Base-by-base conservation (phyloP, 768 basidiomycete species). In the Lactarius trivialis region DNA sequence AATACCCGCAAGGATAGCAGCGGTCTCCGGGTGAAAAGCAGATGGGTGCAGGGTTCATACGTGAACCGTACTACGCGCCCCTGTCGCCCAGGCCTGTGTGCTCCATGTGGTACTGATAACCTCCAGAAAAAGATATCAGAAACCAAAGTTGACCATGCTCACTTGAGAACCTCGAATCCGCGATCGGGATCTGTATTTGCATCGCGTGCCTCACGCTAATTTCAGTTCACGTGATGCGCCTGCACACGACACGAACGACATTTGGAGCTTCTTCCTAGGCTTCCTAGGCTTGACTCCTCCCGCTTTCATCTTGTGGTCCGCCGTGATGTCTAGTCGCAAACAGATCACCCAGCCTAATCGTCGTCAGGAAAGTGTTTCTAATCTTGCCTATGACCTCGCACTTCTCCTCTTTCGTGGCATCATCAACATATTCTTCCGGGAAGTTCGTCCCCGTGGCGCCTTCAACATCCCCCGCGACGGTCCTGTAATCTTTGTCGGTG, bases 351-450 rank as follows among this genome's bases (percentile, higher is more conserved):
- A 55, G 19, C 58, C 62, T 6, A 39, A 24, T 24, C 28, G 32
- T 9, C 1, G 15, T n/a, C 61, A 54, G 41, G 45, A 19, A 14
- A 28, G 55, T 51, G 36, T 56, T 36, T 58, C 64, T 6, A 61
- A 70, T 50, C 36, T 74, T 51, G 66, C 75, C 67, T 94, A 93
- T 71, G 88, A 93, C 71, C 77, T 82, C 39, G 84, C 84, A 53
- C 83, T 96, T 73, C 72, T 88, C 55, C 90, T 95, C 76, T 96
- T 91, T 91, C 78, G 89, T 59, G 76, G 80, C 4, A 81, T 96
- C 60, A 91, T 90, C 65, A 88, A 89, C 73, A 84, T 98, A 68
- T 98, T 98, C 80, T 98, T 98, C 77, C 80, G 95, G 67, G 95
- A 98, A 76, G 87, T 98, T 68, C 82, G 95, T 58, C 91, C 93